Base-by-base conservation (phyloP, 2,329 filamentous ascomycete species). In the Botrytis tulipae region DNA sequence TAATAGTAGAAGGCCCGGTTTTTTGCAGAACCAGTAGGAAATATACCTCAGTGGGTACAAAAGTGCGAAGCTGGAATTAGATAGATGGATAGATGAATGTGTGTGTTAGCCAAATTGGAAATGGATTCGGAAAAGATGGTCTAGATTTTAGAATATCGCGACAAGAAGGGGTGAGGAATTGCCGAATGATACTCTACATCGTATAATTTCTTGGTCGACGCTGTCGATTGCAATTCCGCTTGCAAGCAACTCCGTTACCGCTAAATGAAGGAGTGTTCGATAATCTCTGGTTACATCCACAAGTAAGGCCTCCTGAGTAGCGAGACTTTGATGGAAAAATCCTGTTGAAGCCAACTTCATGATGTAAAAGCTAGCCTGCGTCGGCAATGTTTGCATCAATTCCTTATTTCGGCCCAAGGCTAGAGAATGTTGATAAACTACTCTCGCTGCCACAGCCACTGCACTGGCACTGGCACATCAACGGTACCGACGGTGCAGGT, bases 31-130 rank as follows among this genome's bases (percentile, higher is more conserved):
- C 65, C 65, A 68, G 46, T 68, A 54, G 65, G 25, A 68, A 68
- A 68, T 68, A 68, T 68, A 68, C 32, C 65, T 68, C 65, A 68
- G 65, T 68, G 65, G 65, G 25, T 68, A 68, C 65, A 9, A 9
- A 29, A 8, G 32, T 40, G 12, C 35, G 20, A 40, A 40, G 32
- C 25, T 54, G 22, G 59, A 54, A 54, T 22, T 68, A 54, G 35
- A 22, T 54, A 25, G 37, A 54, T 29, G 46, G 4, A 40, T 54
- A 20, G 32, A 40, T 32, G 51, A 29, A 57, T 57, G n/a, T 29
- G n/a, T 57, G n/a, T 57, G 51, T 57, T 18, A 29, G n/a, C 29
- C 51, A 57, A 57, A 57, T 35, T 16, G 25, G 4, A 18, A 48
- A 40, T 40, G 37, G n/a, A 18, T 57, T 14, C 4, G 20, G 46